These are phyloP conservation scores for Sanghuangporus weigelae DNA, from an alignment of 1,284 basidiomycete species.

Conservation along the genomic window DNA sequence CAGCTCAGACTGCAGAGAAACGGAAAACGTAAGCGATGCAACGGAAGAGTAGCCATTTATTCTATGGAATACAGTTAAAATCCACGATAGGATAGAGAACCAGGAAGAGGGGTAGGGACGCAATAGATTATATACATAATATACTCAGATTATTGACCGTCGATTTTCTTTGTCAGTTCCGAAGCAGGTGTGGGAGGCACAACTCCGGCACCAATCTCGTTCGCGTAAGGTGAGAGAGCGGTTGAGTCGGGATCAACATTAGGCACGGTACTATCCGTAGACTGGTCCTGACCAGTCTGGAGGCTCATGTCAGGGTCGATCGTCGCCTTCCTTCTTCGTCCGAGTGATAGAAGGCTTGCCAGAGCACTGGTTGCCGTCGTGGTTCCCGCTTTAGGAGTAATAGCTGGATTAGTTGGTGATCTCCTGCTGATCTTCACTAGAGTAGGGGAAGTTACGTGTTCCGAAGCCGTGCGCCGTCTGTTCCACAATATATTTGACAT, in stretches of 20 bases:
- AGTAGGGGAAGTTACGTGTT: constrained; percentile 5
- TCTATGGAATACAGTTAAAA: not conserved
- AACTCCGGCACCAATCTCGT: not conserved
- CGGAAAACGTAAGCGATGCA: not conserved
- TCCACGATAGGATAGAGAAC: not conserved
- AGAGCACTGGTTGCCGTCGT: constrained; percentile 12
- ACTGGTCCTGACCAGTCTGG: not conserved
- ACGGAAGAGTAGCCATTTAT: not conserved
- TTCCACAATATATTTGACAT: constrained; percentile 14
- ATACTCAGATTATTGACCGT: not conserved
- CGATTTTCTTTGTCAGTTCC: constrained; percentile 3
- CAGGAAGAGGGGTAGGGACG: not conserved
- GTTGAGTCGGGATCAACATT: not conserved
- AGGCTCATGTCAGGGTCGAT: not conserved
- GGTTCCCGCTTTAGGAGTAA: not conserved
- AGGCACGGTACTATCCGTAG: not conserved
- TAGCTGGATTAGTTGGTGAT: not conserved
- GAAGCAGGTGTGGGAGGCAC: constrained; percentile 4
- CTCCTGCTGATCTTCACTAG: constrained; percentile 2
- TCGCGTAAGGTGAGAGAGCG: not conserved
- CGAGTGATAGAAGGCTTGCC: constrained; percentile 14
- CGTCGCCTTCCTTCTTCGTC: constrained; percentile 3
- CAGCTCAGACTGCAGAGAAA: not conserved
- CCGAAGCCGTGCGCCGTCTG: constrained; percentile 16
- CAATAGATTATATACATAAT: not conserved